Evolutionary conservation across 148 eudicot genomes (phyloP), one percentile per base, ranked within the genome.

Genomic region (Chenopodium berlandieri): DNA sequence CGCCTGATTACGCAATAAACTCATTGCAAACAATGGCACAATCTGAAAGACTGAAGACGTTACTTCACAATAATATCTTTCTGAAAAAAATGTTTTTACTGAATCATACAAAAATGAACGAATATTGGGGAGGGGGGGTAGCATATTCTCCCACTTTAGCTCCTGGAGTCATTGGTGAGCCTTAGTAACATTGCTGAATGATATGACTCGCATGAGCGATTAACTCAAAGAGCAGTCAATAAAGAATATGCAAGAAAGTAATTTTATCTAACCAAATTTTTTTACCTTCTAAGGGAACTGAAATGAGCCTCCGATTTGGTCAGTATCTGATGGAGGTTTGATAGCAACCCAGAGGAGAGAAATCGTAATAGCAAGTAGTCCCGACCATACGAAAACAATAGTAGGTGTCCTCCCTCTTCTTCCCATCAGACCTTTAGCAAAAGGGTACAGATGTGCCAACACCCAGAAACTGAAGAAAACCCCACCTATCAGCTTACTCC

Each of bases 401-500:
- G 98, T 92, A 1, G 98, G 98, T 3, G 98, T 94, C 83, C 91
- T 88, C 25, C 98, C 97, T 78, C 98, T 86, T 88, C 97, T 86
- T 74, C 98, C 98, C 98, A 94, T 94, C 27, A 94, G 85, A 80
- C 98, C 98, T 87, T 94, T 94, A 12, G 97, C 98, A 14, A 93
- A 93, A 0, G 97, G 97, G 83, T 92, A 93, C 9, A 93, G 87
- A 90, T 94, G 97, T 9, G 94, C 98, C 87, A 92, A 79, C 17
- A 94, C 98, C 98, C 98, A 94, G 81, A 94, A 92, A 77, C 98
- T 94, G 79, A 94, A 94, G 90, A 94, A 94, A 67, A 94, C 98
- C 4, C 98, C 98, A 27, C 98, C 98, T 19, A 94, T 60, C 73
- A 94, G 86, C 56, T 88, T 88, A 86, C 98, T 94, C 98, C 98